Base-by-base conservation (phyloP, 2,329 filamentous ascomycete species). In the Lomentospora prolificans region DNA sequence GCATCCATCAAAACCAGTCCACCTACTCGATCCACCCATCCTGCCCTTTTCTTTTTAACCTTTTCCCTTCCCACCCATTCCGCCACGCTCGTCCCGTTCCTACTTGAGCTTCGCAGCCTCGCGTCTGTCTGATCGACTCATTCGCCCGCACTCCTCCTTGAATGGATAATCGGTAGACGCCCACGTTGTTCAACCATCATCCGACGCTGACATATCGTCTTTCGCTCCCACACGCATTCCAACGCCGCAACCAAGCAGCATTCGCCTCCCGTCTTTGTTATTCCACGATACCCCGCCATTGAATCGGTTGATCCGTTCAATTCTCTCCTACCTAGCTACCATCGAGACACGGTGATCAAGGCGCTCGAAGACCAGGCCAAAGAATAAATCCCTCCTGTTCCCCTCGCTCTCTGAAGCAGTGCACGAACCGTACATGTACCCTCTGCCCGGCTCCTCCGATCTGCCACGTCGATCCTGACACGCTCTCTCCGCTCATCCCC, bases 41-140 rank as follows among this genome's bases (percentile, higher is more conserved):
- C 19, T 44, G 28, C 52, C 36, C 27, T 46, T 27, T 24, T n/a
- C 36, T 28, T 44, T 8, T 27, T 10, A 9, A 48, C 17, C 44
- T 25, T 48, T 48, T 48, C 22, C 22, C 44, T 12, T 48, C 22
- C 44, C 44, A 48, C 44, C 22, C 44, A 22, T 44, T 28, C 24
- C 36, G 33, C 52, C 27, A 27, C 52, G 24, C 36, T 24, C 24
- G 22, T 48, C 44, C 44, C 44, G 44, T 48, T 25, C 44, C 44
- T 9, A 54, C 25, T n/a, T 52, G 52, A 44, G 24, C 28, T 36
- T 30, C 36, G 30, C 22, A 44, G 52, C 52, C 36, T 54, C 33
- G 52, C 36, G 46, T 54, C 36, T 44, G 52, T 31, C 33, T 54
- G 52, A 46, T 53, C 51, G 51, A 46, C 52, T 36, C 14, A 24